A percentile compares a stretch with the other conserved stretches of the same genome.
phyloP scores from a whole-genome alignment of 2,329 filamentous ascomycete species.

The Xylariaceae sp. region DNA sequence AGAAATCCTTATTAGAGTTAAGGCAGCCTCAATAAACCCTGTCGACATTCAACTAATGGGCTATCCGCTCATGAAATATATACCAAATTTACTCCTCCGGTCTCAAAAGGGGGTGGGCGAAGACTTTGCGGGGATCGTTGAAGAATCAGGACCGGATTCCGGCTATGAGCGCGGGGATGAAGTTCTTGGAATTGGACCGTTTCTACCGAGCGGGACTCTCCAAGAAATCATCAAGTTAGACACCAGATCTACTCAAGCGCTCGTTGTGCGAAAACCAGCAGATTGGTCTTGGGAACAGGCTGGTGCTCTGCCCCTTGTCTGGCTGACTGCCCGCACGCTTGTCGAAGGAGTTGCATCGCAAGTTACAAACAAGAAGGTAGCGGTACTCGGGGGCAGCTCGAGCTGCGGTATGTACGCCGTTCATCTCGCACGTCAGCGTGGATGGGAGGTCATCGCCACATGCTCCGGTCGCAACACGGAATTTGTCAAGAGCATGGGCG shows the following conservation, averaged over 20 bases:
- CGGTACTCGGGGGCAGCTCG: background rate
- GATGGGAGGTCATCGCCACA: background rate
- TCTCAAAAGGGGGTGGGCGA: too few species aligned
- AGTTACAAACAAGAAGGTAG: background rate
- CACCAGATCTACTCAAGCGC: background rate
- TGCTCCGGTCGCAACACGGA: background rate
- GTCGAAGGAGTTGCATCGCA: background rate
- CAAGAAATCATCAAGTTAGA: background rate
- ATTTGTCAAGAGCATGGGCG: background rate
- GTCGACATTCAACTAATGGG: too few species aligned
- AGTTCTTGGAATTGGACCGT: background rate
- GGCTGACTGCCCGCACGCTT: background rate
- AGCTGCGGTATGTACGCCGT: background rate
- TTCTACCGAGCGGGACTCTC: background rate
- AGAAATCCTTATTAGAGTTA: too few species aligned
- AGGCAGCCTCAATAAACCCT: too few species aligned
- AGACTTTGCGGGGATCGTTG: too few species aligned
- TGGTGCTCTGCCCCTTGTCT: background rate
- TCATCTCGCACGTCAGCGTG: background rate
- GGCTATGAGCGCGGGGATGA: background rate
- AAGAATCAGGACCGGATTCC: too few species aligned
- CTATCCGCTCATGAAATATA: too few species aligned
- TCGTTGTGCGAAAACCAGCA: background rate
- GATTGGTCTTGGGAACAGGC: background rate
- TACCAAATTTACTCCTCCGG: too few species aligned